These are phyloP conservation scores for Claviceps pazoutovae DNA, from an alignment of 2,329 filamentous ascomycete species.

Conservation along the genomic window DNA sequence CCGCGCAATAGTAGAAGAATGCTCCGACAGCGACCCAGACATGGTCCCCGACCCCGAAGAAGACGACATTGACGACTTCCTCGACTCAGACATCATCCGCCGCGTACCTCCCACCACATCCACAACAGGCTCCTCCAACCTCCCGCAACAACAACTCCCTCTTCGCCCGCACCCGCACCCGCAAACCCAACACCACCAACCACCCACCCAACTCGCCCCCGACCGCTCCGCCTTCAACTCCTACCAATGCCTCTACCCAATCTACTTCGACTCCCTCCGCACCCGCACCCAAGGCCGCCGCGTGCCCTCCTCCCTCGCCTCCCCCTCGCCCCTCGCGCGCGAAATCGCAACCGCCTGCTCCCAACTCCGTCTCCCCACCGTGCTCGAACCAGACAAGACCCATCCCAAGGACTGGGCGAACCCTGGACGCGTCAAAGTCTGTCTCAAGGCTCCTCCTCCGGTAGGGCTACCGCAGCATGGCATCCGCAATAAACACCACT, in stretches of 20 bases:
- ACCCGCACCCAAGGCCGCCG: slow-evolving; percentile 68
- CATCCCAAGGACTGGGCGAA: slow-evolving; percentile 98
- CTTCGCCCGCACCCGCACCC: neutral
- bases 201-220: slow-evolving; percentile 20
- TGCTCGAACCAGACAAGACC: slow-evolving; percentile 81
- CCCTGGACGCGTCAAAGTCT: slow-evolving; percentile 74
- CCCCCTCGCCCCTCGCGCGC: slow-evolving; percentile 72
- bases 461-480: neutral
- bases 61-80: slow-evolving; percentile 59
- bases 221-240: slow-evolving; percentile 49
- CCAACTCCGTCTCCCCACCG: slow-evolving; percentile 52
- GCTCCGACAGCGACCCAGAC: slow-evolving; percentile 64
- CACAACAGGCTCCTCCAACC: neutral
- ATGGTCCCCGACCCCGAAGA: slow-evolving; percentile 65
- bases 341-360: slow-evolving; percentile 82
- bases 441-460: slow-evolving; percentile 36
- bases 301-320: slow-evolving; percentile 57
- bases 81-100: slow-evolving; percentile 42
- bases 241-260: slow-evolving; percentile 83
- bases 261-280: slow-evolving; percentile 79
- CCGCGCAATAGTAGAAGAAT: slow-evolving; percentile 81
- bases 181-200: slow-evolving; percentile 12
- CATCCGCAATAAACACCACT: slow-evolving; percentile 70
- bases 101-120: slow-evolving; percentile 16
- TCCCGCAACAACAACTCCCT: slow-evolving; percentile 3